Evolutionary conservation across 2,329 filamentous ascomycete genomes (phyloP).

Genomic region (Trichoderma koningii): DNA sequence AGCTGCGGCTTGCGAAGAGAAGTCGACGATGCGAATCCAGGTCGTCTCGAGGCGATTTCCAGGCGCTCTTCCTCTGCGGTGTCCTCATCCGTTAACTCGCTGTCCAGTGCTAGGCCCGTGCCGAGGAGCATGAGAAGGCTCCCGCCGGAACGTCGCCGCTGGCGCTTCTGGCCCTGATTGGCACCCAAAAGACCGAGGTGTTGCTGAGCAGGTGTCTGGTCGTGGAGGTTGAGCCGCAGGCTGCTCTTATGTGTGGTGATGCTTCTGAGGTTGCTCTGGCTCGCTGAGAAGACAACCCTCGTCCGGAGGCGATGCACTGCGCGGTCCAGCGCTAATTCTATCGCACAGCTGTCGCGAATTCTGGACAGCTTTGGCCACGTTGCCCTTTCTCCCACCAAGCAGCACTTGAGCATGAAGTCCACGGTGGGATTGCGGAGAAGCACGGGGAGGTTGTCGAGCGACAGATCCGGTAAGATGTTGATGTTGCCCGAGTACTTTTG

Average conservation of each 20-base stretch:
- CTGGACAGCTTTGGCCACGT: constrained; percentile 90
- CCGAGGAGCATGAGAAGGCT: constrained; percentile 48
- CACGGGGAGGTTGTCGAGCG: constrained; percentile 70
- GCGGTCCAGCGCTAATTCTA: constrained; percentile 80
- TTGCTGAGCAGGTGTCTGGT: constrained; percentile 28
- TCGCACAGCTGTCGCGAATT: constrained; percentile 82
- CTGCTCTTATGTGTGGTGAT: constrained; percentile 41
- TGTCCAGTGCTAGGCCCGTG: constrained; percentile 42
- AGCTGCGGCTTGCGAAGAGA: constrained; percentile 45
- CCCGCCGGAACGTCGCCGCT: constrained; percentile 54
- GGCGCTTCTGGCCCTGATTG: constrained; percentile 40
- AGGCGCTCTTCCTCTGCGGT: constrained; percentile 49
- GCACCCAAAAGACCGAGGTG: constrained; percentile 34
- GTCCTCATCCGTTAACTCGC: constrained; percentile 48
- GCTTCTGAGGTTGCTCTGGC: constrained; percentile 61
- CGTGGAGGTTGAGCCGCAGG: constrained; percentile 33
- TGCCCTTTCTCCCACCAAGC: constrained; percentile 76
- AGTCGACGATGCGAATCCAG: constrained; percentile 32
- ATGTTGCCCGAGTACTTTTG: constrained; percentile 95
- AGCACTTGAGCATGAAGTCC: constrained; percentile 82
- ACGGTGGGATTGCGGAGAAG: constrained; percentile 82
- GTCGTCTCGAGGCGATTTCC: constrained; percentile 44
- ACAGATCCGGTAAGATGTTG: constrained; percentile 83
- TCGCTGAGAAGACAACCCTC: constrained; percentile 68
- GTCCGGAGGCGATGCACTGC: constrained; percentile 70